Conservation (phyloP, 148 eudicot species). For the Beta vulgaris region DNA sequence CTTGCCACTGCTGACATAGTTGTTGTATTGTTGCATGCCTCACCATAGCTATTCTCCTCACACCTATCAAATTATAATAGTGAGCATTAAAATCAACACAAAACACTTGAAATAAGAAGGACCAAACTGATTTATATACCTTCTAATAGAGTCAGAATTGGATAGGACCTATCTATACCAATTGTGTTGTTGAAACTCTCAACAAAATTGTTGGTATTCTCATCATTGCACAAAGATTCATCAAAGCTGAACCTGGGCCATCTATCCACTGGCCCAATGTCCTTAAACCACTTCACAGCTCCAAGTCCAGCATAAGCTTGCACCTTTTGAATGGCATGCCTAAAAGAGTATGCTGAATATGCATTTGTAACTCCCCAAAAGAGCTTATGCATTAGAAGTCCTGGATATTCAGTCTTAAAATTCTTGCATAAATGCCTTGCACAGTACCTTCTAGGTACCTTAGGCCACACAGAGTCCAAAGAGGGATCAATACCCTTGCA, state of each 20-base stretch:
- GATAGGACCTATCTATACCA: not conserved
- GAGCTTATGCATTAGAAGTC: not conserved
- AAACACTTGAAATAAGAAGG: not conserved
- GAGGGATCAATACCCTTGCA: not conserved
- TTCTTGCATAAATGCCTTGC: not conserved
- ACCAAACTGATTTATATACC: no score
- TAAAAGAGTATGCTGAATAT: not conserved
- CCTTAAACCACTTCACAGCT: not conserved
- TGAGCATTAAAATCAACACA: not conserved
- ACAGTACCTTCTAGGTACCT: not conserved
- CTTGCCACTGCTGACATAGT: not conserved
- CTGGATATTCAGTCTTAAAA: not conserved
- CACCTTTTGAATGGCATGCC: not conserved
- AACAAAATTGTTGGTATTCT: constrained; percentile 1
- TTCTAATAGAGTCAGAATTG: not conserved
- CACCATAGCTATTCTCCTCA: not conserved
- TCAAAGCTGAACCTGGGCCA: not conserved
- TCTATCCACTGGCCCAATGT: not conserved
- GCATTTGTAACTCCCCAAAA: not conserved
- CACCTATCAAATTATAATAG: not conserved
- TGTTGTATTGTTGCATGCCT: not conserved
- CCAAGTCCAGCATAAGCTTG: not conserved
- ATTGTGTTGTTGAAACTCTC: not conserved
- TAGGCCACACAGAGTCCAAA: not conserved
- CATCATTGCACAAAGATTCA: not conserved